Conservation (phyloP, 768 basidiomycete genomes). For the Amanita fuliginea region DNA sequence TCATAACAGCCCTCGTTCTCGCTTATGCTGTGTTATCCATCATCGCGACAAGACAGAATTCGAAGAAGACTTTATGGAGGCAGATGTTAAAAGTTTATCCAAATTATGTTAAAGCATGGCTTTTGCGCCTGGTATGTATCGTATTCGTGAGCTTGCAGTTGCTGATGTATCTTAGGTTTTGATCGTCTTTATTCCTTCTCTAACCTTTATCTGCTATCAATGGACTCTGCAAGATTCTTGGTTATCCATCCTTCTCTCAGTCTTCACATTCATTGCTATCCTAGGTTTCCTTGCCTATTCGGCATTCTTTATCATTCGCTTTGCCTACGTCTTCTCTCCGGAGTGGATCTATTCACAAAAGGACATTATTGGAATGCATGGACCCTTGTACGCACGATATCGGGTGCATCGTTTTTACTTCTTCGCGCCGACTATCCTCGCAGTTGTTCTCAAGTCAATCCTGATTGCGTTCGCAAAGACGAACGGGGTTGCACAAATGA, state of each 20-base stretch:
- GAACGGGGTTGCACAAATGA: slow-evolving; percentile 58
- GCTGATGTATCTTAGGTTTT: slow-evolving; percentile 33
- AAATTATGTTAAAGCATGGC: slow-evolving; percentile 47
- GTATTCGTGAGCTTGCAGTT: slow-evolving; percentile 2
- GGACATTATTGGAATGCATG: slow-evolving; percentile 28
- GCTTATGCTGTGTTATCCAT: slow-evolving; percentile 34
- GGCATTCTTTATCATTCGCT: slow-evolving; percentile 35
- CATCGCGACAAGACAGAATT: slow-evolving; percentile 15
- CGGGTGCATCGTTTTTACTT: slow-evolving; percentile 60
- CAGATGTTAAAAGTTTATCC: slow-evolving; percentile 22
- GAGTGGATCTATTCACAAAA: slow-evolving; percentile 21
- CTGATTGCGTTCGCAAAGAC: slow-evolving; percentile 58
- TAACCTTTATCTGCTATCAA: slow-evolving; percentile 78
- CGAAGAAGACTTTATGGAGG: slow-evolving; percentile 8
- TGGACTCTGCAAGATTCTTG: slow-evolving; percentile 89
- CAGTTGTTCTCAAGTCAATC: slow-evolving; percentile 55
- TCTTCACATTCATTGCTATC: slow-evolving; percentile 49
- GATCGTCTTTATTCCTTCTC: slow-evolving; percentile 55
- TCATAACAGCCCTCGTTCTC: slow-evolving; percentile 37
- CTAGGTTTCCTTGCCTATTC: slow-evolving; percentile 37
- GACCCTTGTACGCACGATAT: slow-evolving; percentile 59
- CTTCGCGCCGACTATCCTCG: slow-evolving; percentile 43
- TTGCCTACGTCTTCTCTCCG: slow-evolving; percentile 21
- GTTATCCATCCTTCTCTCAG: slow-evolving; percentile 73
- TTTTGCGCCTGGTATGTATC: slow-evolving; percentile 50